Evolutionary conservation across 768 basidiomycete genomes (phyloP), one percentile per base, ranked within the genome.

Genomic region (Chalciporus piperatus): DNA sequence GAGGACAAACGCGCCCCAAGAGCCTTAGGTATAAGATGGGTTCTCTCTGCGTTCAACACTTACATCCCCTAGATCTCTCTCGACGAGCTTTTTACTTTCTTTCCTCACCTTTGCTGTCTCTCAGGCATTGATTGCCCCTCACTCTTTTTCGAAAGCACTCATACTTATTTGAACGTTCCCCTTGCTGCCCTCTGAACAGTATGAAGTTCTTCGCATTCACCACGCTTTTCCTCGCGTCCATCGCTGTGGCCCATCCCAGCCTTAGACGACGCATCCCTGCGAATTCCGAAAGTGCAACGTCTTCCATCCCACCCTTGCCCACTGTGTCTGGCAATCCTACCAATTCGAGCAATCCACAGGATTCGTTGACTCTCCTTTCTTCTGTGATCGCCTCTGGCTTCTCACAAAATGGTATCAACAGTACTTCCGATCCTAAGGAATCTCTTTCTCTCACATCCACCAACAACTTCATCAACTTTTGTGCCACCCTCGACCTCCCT

Each of bases 381-480:
- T 68, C 66, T 3, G 77, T 86, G 22, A 73, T 89, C 50, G 79
- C 81, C 12, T 54, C 61, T 4, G 79, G 79, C n/a, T 84, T 86
- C 52, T 74, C 70, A 14, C 69, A 80, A 41, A 63, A 81, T 53
- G 87, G 86, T 19, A 67, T 72, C 53, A 56, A 60, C 14, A 59
- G 52, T 23, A 56, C 63, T 19, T 55, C 71, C 1, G 57, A 59
- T 1, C 54, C 74, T 47, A 82, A 80, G 25, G 76, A 84, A 66
- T 75, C 76, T 20, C 71, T 81, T 13, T 84, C 83, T 6, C 67
- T 81, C 7, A 83, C 79, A 0, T 84, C 84, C n/a, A 67, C 66
- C 41, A 84, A 89, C 72, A 89, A 89, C 74, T 89, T 84, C 65
- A 85, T 86, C 70, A 85, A 85, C 71, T 84, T 73, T 65, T 86